phyloP scores from a whole-genome alignment of 2,329 filamentous ascomycete genomes.

The Penicillium fuscoglaucum region DNA sequence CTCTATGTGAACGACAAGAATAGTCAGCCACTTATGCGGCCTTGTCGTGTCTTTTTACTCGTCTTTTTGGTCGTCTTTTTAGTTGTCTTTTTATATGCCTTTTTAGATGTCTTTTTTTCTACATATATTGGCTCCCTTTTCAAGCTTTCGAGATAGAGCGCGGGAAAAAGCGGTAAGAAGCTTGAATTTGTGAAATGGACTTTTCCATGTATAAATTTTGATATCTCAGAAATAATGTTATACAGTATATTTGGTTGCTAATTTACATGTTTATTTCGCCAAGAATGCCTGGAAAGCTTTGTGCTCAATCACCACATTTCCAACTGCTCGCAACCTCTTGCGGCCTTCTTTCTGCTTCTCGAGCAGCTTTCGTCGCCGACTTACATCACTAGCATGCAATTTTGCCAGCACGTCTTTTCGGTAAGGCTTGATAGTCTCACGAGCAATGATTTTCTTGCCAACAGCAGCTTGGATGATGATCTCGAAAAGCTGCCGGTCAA shows the following conservation, averaged over 20 bases:
- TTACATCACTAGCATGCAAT: conserved; percentile 86
- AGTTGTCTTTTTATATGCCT: too few species aligned
- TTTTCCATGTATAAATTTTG: too few species aligned
- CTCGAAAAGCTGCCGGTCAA: conserved; percentile 96
- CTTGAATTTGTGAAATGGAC: too few species aligned
- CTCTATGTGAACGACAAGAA: not conserved
- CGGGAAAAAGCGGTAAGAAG: too few species aligned
- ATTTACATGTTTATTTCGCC: conserved; percentile 60
- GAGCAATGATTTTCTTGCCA: conserved; percentile 77
- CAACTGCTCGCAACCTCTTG: conserved; percentile 73
- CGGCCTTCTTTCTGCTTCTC: conserved; percentile 97
- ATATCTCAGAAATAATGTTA: not conserved
- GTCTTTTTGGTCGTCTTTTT: too few species aligned
- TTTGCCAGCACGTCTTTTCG: conserved; percentile 93
- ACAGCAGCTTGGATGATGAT: conserved; percentile 90
- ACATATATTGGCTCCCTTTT: too few species aligned
- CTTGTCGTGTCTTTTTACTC: too few species aligned
- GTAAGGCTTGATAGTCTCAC: conserved; percentile 95
- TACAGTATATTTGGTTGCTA: conserved; percentile 10
- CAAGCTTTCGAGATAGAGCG: too few species aligned
- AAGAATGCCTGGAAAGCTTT: conserved; percentile 93
- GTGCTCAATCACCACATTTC: conserved; percentile 95
- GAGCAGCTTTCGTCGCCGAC: conserved; percentile 77
- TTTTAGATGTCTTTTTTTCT: too few species aligned
- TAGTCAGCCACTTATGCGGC: too few species aligned